Percentiles rank a stretch among this genome's conserved stretches.
Evolutionary conservation across 345 rosid species (phyloP).

Genomic region (Arabis hirsuta): DNA sequence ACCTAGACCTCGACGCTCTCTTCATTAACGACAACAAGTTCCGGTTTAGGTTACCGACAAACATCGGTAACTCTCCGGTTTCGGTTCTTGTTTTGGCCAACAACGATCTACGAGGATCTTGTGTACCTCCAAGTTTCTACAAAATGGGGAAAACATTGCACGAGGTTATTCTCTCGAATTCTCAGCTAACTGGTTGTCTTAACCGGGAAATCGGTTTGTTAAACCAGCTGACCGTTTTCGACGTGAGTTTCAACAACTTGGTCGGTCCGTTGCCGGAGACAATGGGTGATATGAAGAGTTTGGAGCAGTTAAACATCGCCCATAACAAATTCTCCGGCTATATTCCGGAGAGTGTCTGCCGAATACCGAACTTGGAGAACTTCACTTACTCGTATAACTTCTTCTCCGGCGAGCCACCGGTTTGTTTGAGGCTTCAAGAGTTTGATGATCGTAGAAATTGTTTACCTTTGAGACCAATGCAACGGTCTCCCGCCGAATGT

Average conservation of each 20-base stretch:
- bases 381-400: conserved; percentile 75
- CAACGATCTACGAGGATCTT: conserved; percentile 59
- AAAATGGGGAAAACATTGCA: conserved; percentile 65
- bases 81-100: conserved; percentile 83
- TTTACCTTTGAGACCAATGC: conserved; percentile 61
- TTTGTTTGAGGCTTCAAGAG: conserved; percentile 55
- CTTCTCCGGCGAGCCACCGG: conserved; percentile 62
- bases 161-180: conserved; percentile 59
- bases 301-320: conserved; percentile 82
- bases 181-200: conserved; percentile 70
- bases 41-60: conserved; percentile 59
- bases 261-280: conserved; percentile 73
- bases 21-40: conserved; percentile 88
- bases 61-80: conserved; percentile 76
- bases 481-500: conserved; percentile 67
- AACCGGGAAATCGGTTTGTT: conserved; percentile 59
- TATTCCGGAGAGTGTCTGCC: conserved; percentile 68
- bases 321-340: conserved; percentile 64
- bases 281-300: conserved; percentile 66
- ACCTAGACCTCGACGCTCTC: conserved; percentile 76
- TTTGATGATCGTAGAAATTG: conserved; percentile 71
- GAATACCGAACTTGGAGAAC: conserved; percentile 68
- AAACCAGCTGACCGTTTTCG: conserved; percentile 66
- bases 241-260: conserved; percentile 66
- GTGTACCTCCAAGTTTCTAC: conserved; percentile 68